These are phyloP conservation scores for Calamus simplicifolius DNA, from an alignment of 176 grass and related monocot species.

Conservation along the genomic window DNA sequence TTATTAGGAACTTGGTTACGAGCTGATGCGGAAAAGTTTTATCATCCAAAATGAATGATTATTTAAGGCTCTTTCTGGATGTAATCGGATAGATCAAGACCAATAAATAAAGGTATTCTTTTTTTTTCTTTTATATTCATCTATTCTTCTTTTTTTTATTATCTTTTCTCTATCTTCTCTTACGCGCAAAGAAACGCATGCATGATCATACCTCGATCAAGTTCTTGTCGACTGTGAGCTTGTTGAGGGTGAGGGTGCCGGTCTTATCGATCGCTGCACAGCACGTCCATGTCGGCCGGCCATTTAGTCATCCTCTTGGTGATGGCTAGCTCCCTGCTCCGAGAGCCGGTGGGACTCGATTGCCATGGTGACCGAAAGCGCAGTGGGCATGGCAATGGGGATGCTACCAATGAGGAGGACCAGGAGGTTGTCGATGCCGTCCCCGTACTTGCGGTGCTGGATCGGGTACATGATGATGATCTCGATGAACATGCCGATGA, in stretches of 20 bases:
- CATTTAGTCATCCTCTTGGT: slow-evolving; percentile 98
- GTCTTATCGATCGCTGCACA: slow-evolving; percentile 98
- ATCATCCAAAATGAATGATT: too few relatives aligned
- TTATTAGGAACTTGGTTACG: too few relatives aligned
- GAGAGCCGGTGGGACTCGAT: slow-evolving; percentile 90
- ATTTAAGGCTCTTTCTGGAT: too few relatives aligned
- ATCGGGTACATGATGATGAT: slow-evolving; percentile 77
- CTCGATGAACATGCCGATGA: slow-evolving; percentile 66
- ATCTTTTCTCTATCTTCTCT: too few relatives aligned
- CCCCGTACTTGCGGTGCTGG: slow-evolving; percentile 67
- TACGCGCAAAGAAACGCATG: too few relatives aligned
- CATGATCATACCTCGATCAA: slow-evolving; percentile 42
- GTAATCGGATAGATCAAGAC: too few relatives aligned
- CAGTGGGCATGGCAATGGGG: slow-evolving; percentile 96
- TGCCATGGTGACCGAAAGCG: slow-evolving; percentile 95
- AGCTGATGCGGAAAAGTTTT: too few relatives aligned
- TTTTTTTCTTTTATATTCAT: too few relatives aligned
- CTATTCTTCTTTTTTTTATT: too few relatives aligned
- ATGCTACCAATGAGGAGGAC: slow-evolving; percentile 93
- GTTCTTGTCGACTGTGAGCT: slow-evolving; percentile 85
- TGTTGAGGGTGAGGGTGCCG: slow-evolving; percentile 91
- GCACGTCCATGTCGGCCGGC: slow-evolving; percentile 96
- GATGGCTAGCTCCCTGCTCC: slow-evolving; percentile 86
- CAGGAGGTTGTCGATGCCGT: slow-evolving; percentile 89
- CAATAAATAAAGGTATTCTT: too few relatives aligned